Evolutionary conservation across 768 basidiomycete species (phyloP), one percentile per base, ranked within the genome.

Genomic region (Macrocybe gigantea): DNA sequence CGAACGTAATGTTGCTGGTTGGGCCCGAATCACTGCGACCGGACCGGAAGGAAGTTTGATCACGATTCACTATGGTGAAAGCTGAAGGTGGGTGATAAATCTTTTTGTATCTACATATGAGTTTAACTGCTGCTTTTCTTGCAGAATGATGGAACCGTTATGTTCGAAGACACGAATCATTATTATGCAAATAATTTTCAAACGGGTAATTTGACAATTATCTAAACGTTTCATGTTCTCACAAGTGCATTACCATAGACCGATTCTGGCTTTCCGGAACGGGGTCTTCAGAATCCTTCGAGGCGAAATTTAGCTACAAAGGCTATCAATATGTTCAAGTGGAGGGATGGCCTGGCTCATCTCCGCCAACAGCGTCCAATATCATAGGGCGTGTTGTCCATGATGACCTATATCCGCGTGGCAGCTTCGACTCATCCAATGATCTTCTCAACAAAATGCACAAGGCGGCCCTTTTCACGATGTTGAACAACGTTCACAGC

Each of bases 41-140:
- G 63, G 63, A 6, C 59, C 63, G 0, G 52, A 52, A 13, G 58
- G 58, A 10, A 57, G 50, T 2, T 49, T 64, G 38, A 54, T 64
- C 38, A 62, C 60, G 0, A 55, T 62, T 29, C 63, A 62, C 46
- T 64, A 58, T 41, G 63, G 63, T 2, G 63, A 64, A 52, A 64
- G 43, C 45, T 62, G 4, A 60, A 64, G 15, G 52, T 57, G 9
- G 48, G 51, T 33, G 38, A 7, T 9, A 11, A 11, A 9, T 31
- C 36, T 22, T 15, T 46, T 14, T 3, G 13, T 6, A 22, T 22
- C 22, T 22, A 4, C 12, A 2, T 33, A 29, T 33, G 6, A 15
- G 1, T 37, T 10, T 41, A 8, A 14, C 32, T 29, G 9, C 9
- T 7, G 11, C n/a, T 9, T 33, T 32, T 35, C 30, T 38, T 41